Percentiles rank a stretch among this genome's conserved stretches.
Conservation (phyloP, 129 eudicot genomes). For the Flaveria bidentis region DNA sequence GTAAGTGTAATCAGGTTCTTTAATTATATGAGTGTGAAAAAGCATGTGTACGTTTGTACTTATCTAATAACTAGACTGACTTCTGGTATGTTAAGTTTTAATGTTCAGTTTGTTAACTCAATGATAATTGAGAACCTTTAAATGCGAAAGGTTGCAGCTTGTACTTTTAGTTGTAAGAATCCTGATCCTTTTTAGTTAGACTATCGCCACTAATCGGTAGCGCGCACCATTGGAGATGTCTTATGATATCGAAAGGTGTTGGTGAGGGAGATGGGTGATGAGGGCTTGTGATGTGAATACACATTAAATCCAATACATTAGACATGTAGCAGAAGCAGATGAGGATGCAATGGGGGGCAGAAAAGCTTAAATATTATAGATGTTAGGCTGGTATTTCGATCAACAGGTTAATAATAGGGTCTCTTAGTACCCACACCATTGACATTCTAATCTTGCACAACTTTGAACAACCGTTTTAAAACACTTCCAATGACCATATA, state of each 20-base stretch:
- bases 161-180: constrained; percentile 25
- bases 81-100: not conserved
- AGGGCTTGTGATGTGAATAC: not conserved
- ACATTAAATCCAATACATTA: too few relatives aligned
- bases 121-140: not conserved
- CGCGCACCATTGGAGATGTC: not conserved
- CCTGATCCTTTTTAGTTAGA: not conserved
- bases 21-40: not conserved
- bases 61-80: not conserved
- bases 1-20: constrained; percentile 3
- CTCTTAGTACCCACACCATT: too few relatives aligned
- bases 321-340: not conserved
- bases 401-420: too few relatives aligned
- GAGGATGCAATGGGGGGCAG: too few relatives aligned
- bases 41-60: not conserved
- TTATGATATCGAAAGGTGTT: not conserved
- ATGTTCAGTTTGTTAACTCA: constrained; percentile 10
- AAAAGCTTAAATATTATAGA: not conserved
- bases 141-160: constrained; percentile 6
- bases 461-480: too few relatives aligned
- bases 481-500: too few relatives aligned
- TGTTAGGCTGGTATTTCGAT: not conserved
- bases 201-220: too few relatives aligned
- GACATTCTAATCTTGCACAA: too few relatives aligned
- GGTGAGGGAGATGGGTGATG: not conserved